Conservation (phyloP, 1,139 yeast species). For the Lodderomyces parapsilosis region DNA sequence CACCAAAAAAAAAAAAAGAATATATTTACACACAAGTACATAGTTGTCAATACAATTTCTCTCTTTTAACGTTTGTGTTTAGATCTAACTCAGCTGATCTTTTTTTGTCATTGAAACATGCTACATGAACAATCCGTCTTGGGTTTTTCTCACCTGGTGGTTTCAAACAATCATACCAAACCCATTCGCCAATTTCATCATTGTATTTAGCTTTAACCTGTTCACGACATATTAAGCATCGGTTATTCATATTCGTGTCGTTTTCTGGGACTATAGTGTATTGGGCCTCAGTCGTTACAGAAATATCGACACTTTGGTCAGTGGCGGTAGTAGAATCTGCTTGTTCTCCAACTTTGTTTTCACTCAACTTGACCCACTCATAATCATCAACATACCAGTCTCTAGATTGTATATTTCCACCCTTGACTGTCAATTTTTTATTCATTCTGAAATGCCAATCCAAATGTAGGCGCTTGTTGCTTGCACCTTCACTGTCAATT, state of each 20-base stretch:
- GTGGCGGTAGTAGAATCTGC: slow-evolving; percentile 21
- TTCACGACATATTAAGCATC: slow-evolving; percentile 89
- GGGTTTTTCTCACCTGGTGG: slow-evolving; percentile 54
- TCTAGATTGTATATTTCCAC: slow-evolving; percentile 60
- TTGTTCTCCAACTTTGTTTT: slow-evolving; percentile 33
- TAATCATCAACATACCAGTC: slow-evolving; percentile 78
- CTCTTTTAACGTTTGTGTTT: slow-evolving; percentile 22
- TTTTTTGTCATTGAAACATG: slow-evolving; percentile 58
- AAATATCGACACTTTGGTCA: slow-evolving; percentile 7
- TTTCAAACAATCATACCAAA: slow-evolving; percentile 80
- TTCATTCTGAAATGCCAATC: slow-evolving; percentile 98
- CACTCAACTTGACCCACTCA: slow-evolving; percentile 75
- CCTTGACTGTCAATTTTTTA: slow-evolving; percentile 56
- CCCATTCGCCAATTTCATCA: slow-evolving; percentile 93
- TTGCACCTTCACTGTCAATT: slow-evolving; percentile 57
- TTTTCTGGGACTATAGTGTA: slow-evolving; percentile 73
- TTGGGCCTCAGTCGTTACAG: slow-evolving; percentile 22
- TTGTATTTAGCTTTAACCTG: slow-evolving; percentile 75
- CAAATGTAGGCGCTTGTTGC: slow-evolving; percentile 58
- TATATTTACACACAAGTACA: background rate
- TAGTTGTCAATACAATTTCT: slow-evolving; percentile 6
- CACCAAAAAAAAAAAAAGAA: slow-evolving; percentile 7
- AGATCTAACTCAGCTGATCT: slow-evolving; percentile 39
- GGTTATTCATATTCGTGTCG: slow-evolving; percentile 62
- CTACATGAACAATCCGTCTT: slow-evolving; percentile 68